Evolutionary conservation across 2,329 filamentous ascomycete species (phyloP), one percentile per base, ranked within the genome.

Genomic region (Shiraia sp.): DNA sequence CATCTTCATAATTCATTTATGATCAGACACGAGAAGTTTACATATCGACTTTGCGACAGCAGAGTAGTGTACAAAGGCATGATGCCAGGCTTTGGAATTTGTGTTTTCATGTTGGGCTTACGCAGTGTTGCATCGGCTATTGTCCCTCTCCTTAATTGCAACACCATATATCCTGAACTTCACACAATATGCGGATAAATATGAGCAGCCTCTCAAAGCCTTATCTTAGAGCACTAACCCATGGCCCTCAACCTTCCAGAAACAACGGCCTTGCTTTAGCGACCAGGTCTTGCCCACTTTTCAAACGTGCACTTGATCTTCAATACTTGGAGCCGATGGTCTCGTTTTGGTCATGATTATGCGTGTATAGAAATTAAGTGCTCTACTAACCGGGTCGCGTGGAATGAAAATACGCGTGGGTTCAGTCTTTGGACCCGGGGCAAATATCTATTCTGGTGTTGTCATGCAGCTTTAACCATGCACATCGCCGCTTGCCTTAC

Each of bases 141-240:
- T 55, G 44, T 45, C 44, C 32, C 40, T 46, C 40, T 36, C 42
- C 16, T 31, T 34, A 53, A 49, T 50, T 45, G 51, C 54, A 40
- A 32, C 26, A 43, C 45, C 51, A 59, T 62, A 27, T 60, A 62
- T 57, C 40, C 29, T 47, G 47, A 40, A 53, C 42, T 57, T 36
- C 48, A 48, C 36, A 50, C 48, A 58, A 45, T 63, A 54, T 63
- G 36, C 59, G 62, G 61, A n/a, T 66, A 63, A 66, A 65, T 53
- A 24, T 23, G 12, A 17, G 33, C 35, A 40, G n/a, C 58, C 58
- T 57, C 45, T 60, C 49, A 56, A 27, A 53, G 7, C 35, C 9
- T 36, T 30, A 35, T 35, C 36, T 50, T 49, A 49, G n/a, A 32
- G 24, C 40, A 40, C 52, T 45, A 51, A 41, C 36, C 42, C 29